These are phyloP conservation scores for Euphorbia corollata DNA, from an alignment of 441 rosid species.

Conservation along the genomic window DNA sequence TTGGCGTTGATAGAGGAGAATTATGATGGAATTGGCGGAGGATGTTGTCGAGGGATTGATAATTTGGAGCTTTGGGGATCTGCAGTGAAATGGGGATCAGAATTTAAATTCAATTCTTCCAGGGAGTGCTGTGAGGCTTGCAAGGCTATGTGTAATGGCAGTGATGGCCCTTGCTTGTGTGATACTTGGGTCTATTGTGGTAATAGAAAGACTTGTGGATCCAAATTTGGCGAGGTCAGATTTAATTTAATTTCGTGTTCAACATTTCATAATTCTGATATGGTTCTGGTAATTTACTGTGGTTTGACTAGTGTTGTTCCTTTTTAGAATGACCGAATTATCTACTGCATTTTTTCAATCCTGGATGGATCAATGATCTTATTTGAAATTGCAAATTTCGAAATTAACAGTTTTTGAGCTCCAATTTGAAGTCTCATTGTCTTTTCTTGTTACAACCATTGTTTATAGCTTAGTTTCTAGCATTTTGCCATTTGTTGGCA, in stretches of 20 bases:
- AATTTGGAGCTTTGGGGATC: conserved; percentile 85
- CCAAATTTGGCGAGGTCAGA: conserved; percentile 86
- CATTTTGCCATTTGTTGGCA: not conserved
- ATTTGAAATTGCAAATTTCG: not conserved
- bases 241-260: not conserved
- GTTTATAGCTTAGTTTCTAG: no score
- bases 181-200: conserved; percentile 94
- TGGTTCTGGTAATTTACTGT: not conserved
- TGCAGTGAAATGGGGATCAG: conserved; percentile 95
- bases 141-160: conserved; percentile 72
- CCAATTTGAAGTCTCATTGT: no score
- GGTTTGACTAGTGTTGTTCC: not conserved
- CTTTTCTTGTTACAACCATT: no score
- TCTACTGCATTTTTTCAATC: not conserved
- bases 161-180: conserved; percentile 83
- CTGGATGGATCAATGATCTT: not conserved
- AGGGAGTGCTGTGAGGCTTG: conserved; percentile 73
- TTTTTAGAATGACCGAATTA: not conserved
- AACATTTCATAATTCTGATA: not conserved
- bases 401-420: not conserved
- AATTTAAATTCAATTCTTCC: conserved; percentile 68
- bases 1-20: conserved; percentile 19
- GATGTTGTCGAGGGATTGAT: conserved; percentile 73
- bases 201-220: conserved; percentile 58
- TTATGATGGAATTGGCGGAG: conserved; percentile 22